Percentiles rank a stretch among this genome's conserved stretches.
phyloP scores from a whole-genome alignment of 2,329 filamentous ascomycete species.

The Talaromyces sp. region DNA sequence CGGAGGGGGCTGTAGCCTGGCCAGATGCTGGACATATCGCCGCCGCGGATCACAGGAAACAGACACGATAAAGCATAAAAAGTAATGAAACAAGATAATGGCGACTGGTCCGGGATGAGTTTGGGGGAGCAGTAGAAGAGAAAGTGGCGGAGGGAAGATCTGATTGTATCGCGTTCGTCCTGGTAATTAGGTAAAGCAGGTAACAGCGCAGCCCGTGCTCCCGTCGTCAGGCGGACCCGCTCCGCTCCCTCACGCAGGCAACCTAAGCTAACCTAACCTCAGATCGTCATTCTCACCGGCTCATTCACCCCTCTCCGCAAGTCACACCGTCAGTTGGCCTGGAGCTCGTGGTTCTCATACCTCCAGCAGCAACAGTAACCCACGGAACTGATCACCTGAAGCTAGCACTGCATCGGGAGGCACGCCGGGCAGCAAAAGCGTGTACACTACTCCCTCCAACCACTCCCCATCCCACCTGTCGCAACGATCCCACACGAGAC shows the following conservation, averaged over 20 bases:
- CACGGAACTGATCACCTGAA: slow-evolving; percentile 6
- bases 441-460: not conserved
- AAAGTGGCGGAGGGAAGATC: not conserved
- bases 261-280: not conserved
- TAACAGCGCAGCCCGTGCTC: not conserved
- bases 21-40: slow-evolving; percentile 10
- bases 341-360: not conserved
- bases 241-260: not conserved
- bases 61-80: not conserved
- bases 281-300: not conserved
- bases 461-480: slow-evolving; percentile 17
- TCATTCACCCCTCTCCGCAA: not conserved
- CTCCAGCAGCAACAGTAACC: not conserved
- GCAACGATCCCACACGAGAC: slow-evolving; percentile 9
- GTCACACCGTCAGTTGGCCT: not conserved
- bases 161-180: not conserved
- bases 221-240: not conserved
- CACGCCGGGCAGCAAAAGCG: slow-evolving; percentile 6
- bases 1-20: slow-evolving; percentile 2
- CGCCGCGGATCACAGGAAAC: not conserved
- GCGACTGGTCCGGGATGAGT: not conserved
- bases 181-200: not conserved
- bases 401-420: slow-evolving; percentile 15
- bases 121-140: not conserved
- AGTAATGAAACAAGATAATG: not conserved